A percentile compares a stretch with the other conserved stretches of the same genome.
These are phyloP conservation scores for Chloropicon primus DNA, from an alignment of 139 green algal species.

Conservation along the genomic window DNA sequence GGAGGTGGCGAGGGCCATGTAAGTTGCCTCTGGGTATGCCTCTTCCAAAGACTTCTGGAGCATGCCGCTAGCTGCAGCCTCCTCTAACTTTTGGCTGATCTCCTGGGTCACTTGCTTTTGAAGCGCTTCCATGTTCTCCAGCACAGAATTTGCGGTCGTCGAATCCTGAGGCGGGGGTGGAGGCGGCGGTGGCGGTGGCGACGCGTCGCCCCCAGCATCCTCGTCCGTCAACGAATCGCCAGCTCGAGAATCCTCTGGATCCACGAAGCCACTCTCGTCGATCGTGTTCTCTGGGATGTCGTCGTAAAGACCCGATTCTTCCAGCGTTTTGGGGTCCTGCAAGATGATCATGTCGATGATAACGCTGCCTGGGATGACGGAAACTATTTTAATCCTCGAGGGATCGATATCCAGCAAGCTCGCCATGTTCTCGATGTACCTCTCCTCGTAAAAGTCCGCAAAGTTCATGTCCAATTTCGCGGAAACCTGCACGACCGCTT, in stretches of 20 bases:
- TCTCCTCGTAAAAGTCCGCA: constrained; percentile 10
- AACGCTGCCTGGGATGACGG: neutral
- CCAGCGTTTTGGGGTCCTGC: neutral
- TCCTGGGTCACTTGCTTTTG: neutral
- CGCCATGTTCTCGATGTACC: constrained; percentile 9
- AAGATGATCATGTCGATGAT: neutral
- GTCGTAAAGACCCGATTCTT: neutral
- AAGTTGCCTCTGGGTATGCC: neutral
- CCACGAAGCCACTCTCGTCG: neutral
- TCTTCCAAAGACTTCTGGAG: neutral
- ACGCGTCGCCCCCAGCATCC: too few species aligned
- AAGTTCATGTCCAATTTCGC: constrained; percentile 2
- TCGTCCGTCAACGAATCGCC: too few species aligned
- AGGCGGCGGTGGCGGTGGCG: neutral
- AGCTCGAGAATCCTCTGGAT: neutral
- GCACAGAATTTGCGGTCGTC: neutral
- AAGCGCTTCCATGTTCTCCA: neutral
- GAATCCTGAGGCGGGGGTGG: neutral
- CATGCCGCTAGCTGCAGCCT: neutral
- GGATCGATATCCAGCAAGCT: constrained; percentile 9
- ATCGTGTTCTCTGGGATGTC: neutral
- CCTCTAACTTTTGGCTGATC: neutral
- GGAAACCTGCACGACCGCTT: constrained; percentile 2
- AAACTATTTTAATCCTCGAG: constrained; percentile 2
- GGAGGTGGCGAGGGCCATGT: neutral